phyloP scores from a whole-genome alignment of 2,329 filamentous ascomycete species.

The Fusarium stilboides region DNA sequence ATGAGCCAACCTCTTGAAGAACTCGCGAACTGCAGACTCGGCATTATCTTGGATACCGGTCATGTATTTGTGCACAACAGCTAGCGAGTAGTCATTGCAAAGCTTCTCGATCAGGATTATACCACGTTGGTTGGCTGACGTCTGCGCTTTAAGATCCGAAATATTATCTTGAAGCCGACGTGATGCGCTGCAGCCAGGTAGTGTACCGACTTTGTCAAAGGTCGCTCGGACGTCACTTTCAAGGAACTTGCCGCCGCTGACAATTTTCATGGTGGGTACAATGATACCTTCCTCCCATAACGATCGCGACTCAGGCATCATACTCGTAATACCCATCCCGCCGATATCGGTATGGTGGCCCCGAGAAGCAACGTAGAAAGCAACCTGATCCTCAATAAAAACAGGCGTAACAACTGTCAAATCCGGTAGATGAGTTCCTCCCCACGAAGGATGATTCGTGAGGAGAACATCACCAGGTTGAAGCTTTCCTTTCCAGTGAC shows the following conservation, averaged over 20 bases:
- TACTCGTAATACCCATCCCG: conserved; percentile 13
- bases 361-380: conserved; percentile 58
- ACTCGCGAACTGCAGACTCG: conserved; percentile 54
- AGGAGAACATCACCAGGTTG: conserved; percentile 58
- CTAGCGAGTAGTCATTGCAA: conserved; percentile 54
- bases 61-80: conserved; percentile 57
- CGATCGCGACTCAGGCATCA: conserved; percentile 17
- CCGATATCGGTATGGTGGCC: conserved; percentile 56
- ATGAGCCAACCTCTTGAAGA: conserved; percentile 58
- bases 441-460: conserved; percentile 58
- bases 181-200: conserved; percentile 57
- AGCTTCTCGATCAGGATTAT: conserved; percentile 52
- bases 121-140: conserved; percentile 61
- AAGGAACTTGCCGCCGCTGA: conserved; percentile 55
- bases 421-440: conserved; percentile 60
- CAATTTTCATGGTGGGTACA: conserved; percentile 57
- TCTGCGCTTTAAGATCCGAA: conserved; percentile 61
- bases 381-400: conserved; percentile 52
- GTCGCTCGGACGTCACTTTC: conserved; percentile 53
- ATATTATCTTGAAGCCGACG: conserved; percentile 60
- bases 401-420: conserved; percentile 60
- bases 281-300: conserved; percentile 61
- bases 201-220: conserved; percentile 53
- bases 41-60: conserved; percentile 56
- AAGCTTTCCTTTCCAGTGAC: conserved; percentile 53